phyloP scores from a whole-genome alignment of 2,329 filamentous ascomycete species.

The Neofusicoccum cordaticola region DNA sequence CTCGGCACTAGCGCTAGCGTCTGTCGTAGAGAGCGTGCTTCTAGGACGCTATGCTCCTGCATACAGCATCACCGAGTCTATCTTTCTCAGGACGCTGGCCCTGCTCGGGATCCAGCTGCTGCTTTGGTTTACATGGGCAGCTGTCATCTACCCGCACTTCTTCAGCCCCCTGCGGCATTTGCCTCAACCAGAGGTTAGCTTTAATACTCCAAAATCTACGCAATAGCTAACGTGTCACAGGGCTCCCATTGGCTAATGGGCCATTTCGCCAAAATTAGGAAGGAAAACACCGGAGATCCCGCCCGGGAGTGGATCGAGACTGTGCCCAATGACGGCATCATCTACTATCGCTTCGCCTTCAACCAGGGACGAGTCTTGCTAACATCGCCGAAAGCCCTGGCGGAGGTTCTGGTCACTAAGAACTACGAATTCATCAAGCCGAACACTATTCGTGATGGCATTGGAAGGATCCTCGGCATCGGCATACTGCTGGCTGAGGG shows the following conservation, averaged over 20 bases:
- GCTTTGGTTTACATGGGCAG: constrained; percentile 37
- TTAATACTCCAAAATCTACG: constrained; percentile 28
- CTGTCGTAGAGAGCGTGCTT: constrained; percentile 22
- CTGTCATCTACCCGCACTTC: constrained; percentile 57
- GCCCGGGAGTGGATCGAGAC: constrained; percentile 51
- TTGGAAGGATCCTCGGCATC: constrained; percentile 65
- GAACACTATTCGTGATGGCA: constrained; percentile 44
- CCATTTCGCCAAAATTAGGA: constrained; percentile 42
- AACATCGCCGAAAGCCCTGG: constrained; percentile 47
- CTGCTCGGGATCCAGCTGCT: constrained; percentile 40
- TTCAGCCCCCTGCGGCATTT: constrained; percentile 59
- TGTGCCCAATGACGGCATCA: constrained; percentile 55
- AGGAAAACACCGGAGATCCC: constrained; percentile 44
- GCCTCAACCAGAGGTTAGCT: constrained; percentile 39
- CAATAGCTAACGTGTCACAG: constrained; percentile 19
- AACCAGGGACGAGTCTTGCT: constrained; percentile 46
- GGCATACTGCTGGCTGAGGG: constrained; percentile 80
- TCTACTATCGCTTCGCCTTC: constrained; percentile 51
- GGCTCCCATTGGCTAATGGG: constrained; percentile 38
- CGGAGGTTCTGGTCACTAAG: constrained; percentile 49
- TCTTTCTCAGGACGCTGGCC: constrained; percentile 39
- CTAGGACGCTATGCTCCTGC: constrained; percentile 33
- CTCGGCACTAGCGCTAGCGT: constrained; percentile 6
- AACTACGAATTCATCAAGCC: constrained; percentile 54
- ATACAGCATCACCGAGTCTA: constrained; percentile 30